Conservation (phyloP, 2,329 filamentous ascomycete genomes). For the Capronia americana region DNA sequence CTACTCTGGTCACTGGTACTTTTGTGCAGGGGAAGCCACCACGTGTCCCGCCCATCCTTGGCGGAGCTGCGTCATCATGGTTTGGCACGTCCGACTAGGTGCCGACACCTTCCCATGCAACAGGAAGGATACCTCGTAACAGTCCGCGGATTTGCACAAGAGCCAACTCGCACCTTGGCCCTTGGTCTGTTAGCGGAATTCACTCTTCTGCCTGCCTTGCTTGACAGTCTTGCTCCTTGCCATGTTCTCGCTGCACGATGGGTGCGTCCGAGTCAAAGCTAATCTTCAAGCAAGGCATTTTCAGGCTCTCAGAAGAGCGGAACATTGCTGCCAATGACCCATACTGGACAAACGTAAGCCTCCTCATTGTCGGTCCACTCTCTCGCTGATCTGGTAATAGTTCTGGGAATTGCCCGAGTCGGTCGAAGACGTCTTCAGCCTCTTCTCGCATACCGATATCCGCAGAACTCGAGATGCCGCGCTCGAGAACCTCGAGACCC, state of each 20-base stretch:
- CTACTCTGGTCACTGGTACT: neutral
- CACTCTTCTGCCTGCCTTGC: neutral
- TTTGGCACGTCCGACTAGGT: slow-evolving; percentile 5
- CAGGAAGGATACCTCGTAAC: neutral
- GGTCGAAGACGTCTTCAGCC: slow-evolving; percentile 92
- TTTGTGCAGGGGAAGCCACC: neutral
- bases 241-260: slow-evolving; percentile 63
- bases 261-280: slow-evolving; percentile 98
- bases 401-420: slow-evolving; percentile 98
- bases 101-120: neutral
- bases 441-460: slow-evolving; percentile 89
- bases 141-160: neutral
- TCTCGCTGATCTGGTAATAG: slow-evolving; percentile 54
- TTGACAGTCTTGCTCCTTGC: slow-evolving; percentile 12
- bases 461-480: slow-evolving; percentile 85
- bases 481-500: slow-evolving; percentile 85
- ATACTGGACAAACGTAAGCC: slow-evolving; percentile 87
- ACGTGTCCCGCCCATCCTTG: neutral
- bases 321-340: slow-evolving; percentile 85
- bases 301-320: slow-evolving; percentile 89
- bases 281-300: slow-evolving; percentile 98
- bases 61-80: slow-evolving; percentile 5
- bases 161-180: neutral
- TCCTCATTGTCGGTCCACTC: slow-evolving; percentile 2
- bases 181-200: neutral